Base-by-base conservation (phyloP, 2,329 filamentous ascomycete genomes). In the Fusarium zealandicum region DNA sequence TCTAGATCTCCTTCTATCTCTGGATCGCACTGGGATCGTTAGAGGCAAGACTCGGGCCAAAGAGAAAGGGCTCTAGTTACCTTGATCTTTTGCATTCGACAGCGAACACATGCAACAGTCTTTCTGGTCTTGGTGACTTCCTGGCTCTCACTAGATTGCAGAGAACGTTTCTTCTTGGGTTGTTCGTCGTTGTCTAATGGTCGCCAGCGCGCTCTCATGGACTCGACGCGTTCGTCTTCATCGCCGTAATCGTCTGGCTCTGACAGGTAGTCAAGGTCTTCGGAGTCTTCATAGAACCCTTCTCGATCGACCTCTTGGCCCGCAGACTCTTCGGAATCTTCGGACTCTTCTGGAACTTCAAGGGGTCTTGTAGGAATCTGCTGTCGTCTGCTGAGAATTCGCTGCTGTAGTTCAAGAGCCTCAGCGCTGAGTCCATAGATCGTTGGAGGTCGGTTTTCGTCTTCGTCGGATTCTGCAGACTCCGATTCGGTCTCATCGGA, bases 21-120 rank as follows among this genome's bases (percentile, higher is more conserved):
- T 16, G 69, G 64, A 3, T 61, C 41, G 57, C 79, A 81, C 78
- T 80, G 17, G 30, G 16, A 16, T 27, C 14, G 50, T 61, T 28
- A 59, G 57, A 6, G 22, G 27, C 36, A 20, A 32, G 18, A 17
- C 8, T 20, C n/a, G 13, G 14, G 8, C 11, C 7, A n/a, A 25
- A 20, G 22, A 37, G 25, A 51, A 12, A 32, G 11, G 28, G 13
- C 27, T 37, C 28, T 22, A 16, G 36, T 16, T 52, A 67, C 64
- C 47, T 62, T 63, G 37, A 51, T 53, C 55, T 64, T 66, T 27
- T 65, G 63, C 27, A 63, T 45, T n/a, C 55, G 51, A 18, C 63
- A 66, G 38, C 63, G 63, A 35, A 66, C 40, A 32, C 63, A 66
- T 7, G 58, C 60, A 14, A 30, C 31, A 11, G 47, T 30, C 16